Evolutionary conservation across 208 protist genomes (phyloP), one percentile per base, ranked within the genome.

Genomic region (Trypanosoma theileri): DNA sequence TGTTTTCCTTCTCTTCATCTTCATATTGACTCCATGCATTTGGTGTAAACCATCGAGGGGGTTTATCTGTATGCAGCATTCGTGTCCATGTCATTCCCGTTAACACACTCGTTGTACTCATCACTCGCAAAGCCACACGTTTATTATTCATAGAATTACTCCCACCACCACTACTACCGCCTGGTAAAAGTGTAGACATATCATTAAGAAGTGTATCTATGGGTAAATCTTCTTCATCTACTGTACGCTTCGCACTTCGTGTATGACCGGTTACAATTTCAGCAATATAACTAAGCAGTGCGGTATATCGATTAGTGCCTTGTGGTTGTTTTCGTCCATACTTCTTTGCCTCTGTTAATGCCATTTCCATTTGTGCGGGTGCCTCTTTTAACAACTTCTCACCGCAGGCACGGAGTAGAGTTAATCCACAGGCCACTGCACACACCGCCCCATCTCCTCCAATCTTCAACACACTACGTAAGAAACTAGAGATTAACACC

Each of bases 381-480:
- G 76, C 77, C 69, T 95, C 86, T 76, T 91, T 95, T 26, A 84
- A 63, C 13, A 95, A 61, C 60, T 93, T 93, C 64, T 88, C 90
- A 40, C 90, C 90, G 53, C 87, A 93, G 1, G 75, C 74, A 8
- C 90, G 86, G 59, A 95, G 81, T 54, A 92, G 51, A 10, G 81
- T 77, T 51, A 95, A 58, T 0, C 72, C 82, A 51, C 84, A 88
- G 1, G 86, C 71, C 13, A 74, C 83, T 9, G 82, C 89, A 48
- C 71, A 79, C 12, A 88, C 54, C n/a, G 73, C 63, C 0, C 69
- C 59, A 44, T 59, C 56, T 41, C 71, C 52, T 22, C 70, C 78
- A 21, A 66, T 71, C 1, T 28, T 57, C 8, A 91, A 72, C 41
- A 91, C 48, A 48, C 59, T 82, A 42, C 75, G 55, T 22, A 93